These are phyloP conservation scores for Penicillium atrosanguineum DNA, from an alignment of 495 filamentous ascomycete species.

Conservation along the genomic window DNA sequence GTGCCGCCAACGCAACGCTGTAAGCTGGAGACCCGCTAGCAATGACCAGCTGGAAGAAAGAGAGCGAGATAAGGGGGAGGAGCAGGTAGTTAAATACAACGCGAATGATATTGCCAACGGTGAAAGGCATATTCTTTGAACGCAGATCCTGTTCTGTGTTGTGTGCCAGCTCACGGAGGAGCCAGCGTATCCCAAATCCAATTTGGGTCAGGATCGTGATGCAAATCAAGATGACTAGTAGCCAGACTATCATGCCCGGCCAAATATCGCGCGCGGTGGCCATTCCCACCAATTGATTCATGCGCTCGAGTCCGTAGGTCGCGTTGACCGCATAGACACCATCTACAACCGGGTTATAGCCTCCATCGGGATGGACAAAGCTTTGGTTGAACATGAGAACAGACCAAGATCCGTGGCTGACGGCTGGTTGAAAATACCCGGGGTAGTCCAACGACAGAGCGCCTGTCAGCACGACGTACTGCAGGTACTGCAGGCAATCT, in stretches of 20 bases:
- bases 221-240: conserved; percentile 67
- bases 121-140: conserved; percentile 91
- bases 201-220: conserved; percentile 72
- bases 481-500: conserved; percentile 95
- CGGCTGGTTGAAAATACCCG: conserved; percentile 88
- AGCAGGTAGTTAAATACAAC: conserved; percentile 91
- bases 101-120: conserved; percentile 79
- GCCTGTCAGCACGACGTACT: conserved; percentile 87
- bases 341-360: conserved; percentile 66
- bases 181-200: conserved; percentile 72
- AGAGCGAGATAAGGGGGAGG: conserved; percentile 78
- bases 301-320: conserved; percentile 72
- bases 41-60: conserved; percentile 88
- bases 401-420: conserved; percentile 86
- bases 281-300: conserved; percentile 86
- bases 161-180: conserved; percentile 63
- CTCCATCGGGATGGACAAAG: conserved; percentile 67
- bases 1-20: conserved; percentile 67
- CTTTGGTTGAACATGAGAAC: conserved; percentile 89
- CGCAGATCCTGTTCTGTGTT: conserved; percentile 84
- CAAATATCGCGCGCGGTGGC: conserved; percentile 74
- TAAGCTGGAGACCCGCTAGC: conserved; percentile 61
- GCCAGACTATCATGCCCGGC: conserved; percentile 87
- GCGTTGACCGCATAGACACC: conserved; percentile 74
- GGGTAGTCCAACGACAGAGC: conserved; percentile 84